Base-by-base conservation (phyloP, 768 basidiomycete genomes). In the Leccinellum luteum region DNA sequence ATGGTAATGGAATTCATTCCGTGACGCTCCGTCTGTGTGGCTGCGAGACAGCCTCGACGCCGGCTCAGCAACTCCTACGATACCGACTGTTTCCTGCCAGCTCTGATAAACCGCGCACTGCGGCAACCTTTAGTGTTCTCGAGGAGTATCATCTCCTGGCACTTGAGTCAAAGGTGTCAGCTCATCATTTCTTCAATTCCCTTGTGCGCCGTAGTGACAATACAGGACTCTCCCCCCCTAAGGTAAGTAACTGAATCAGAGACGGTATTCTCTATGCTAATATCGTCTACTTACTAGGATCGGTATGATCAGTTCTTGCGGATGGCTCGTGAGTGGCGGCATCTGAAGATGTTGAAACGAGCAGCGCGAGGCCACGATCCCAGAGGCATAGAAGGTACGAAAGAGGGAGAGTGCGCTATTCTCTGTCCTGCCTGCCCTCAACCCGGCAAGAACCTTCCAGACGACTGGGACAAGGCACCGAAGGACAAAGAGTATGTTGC, bases 391-490 rank as follows among this genome's bases (percentile, higher is more conserved):
- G 45, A 38, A 1, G 57, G 57, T 1, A 73, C 73, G 6, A 5
- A 12, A 6, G 30, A 55, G 7, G 73, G 73, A 2, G 66, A 66
- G 34, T 63, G 65, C 2, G 61, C 66, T 0, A 41, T 74, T 0
- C 12, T 52, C 7, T 75, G 73, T 48, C 68, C 67, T 3, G 64
- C 68, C 0, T 75, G 72, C 55, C 72, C 68, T 0, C 62, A 67
- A 2, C 71, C 69, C 0, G 67, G 64, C 0, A 61, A 63, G 0
- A 73, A 74, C 55, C 55, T 73, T 3, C 65, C 67, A 0, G 55
- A 49, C 0, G 44, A 56, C 9, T 72, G 66, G 66, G 23, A 61
- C 23, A 45, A 60, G 6, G 64, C 25, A 10, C 23, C 47, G 0
- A 9, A 27, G 8, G 31, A 28, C 5, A 28, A 41, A 6, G 1